phyloP scores from a whole-genome alignment of 1,139 yeast genomes.

The Suhomyces yuchorum region DNA sequence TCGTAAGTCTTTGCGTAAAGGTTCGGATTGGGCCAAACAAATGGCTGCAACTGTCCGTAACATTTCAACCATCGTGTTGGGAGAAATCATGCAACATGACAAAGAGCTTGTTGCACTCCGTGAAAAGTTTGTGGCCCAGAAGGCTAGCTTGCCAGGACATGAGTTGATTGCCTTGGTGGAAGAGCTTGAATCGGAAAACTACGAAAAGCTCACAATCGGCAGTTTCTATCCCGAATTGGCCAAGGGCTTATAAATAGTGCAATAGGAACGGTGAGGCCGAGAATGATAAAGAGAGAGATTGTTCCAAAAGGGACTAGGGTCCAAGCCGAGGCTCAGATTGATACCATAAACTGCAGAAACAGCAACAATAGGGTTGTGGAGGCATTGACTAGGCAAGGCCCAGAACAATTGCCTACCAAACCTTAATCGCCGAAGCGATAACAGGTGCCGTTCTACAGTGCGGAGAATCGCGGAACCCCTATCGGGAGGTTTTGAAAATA shows the following conservation, averaged over 20 bases:
- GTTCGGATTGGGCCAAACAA: constrained; percentile 45
- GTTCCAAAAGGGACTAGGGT: neutral
- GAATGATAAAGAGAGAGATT: no score
- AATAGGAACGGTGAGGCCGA: no score
- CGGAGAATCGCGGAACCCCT: neutral
- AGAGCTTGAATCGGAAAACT: constrained; percentile 23
- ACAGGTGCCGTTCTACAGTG: neutral
- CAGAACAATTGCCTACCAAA: neutral
- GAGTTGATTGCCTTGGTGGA: constrained; percentile 30
- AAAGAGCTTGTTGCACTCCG: constrained; percentile 25
- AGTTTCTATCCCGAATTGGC: constrained; percentile 12
- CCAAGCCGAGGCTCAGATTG: neutral
- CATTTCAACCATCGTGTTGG: constrained; percentile 42
- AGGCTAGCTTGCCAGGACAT: constrained; percentile 38
- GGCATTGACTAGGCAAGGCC: neutral
- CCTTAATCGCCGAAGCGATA: neutral
- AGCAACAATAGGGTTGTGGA: neutral
- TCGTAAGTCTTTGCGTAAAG: constrained; percentile 43
- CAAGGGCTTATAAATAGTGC: neutral
- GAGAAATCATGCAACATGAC: constrained; percentile 44
- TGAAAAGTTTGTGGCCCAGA: constrained; percentile 33
- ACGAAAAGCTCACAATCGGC: constrained; percentile 21
- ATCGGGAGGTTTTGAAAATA: neutral
- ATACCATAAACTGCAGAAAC: neutral
- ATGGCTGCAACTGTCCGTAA: constrained; percentile 44